Base-by-base conservation (phyloP, 1,139 yeast genomes). In the Pichia sorboxylosa region DNA sequence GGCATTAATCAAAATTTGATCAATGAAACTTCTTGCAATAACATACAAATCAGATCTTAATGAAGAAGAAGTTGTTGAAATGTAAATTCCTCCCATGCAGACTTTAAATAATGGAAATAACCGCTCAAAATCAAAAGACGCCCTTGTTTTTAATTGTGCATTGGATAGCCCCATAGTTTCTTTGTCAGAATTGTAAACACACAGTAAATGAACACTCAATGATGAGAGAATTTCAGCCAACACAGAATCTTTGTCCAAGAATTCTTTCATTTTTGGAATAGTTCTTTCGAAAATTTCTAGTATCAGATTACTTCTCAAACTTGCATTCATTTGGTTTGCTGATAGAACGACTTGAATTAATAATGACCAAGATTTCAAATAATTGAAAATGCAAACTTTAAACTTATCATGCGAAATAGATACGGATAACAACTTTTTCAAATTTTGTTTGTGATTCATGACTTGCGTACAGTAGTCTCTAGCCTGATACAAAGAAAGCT, bases 321-420 rank as follows among this genome's bases (percentile, higher is more conserved):
- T 50, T 0, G 61, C 47, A 5, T 54, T 51, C 39, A 71, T 44
- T 14, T 59, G 58, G 3, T 73, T 66, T 47, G 80, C 90, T 14
- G 73, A 64, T 6, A 82, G 73, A 30, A 84, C 56, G 4, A 84
- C 73, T 41, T 83, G 82, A 24, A 83, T 74, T 33, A 85, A 56
- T 44, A 78, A 80, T 22, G 79, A 75, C 97, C 97, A 87, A 0
- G 93, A 71, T 46, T 75, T 81, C 19, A 87, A 57, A 37, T 78
- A 73, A 7, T 66, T 59, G 29, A 78, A 58, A 42, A 81, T 92
- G 5, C 64, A 59, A 1, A 61, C 53, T 36, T 67, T 64, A 44
- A 73, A 65, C 26, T 63, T 61, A 23, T 61, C 59, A 24, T 59
- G 59, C 10, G 70, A 57, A 13, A 72, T 46, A 28, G 61, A 60